phyloP scores from a whole-genome alignment of 352 stramenopile genomes.

The Phytophthora rubi region DNA sequence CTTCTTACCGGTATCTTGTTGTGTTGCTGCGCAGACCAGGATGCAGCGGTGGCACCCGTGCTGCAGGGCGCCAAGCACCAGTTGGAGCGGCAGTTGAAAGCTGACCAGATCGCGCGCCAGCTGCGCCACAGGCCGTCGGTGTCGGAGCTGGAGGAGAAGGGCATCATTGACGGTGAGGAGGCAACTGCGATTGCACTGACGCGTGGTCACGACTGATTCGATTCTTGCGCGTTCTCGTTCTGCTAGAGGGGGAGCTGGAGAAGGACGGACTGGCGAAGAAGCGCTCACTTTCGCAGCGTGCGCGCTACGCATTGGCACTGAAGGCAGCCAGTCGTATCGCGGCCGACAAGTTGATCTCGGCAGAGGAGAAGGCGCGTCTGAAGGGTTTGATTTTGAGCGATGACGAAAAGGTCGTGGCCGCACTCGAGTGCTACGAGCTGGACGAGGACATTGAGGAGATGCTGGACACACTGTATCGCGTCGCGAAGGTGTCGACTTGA shows the following conservation, averaged over 20 bases:
- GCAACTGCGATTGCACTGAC: slow-evolving; percentile 14
- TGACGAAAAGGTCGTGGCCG: slow-evolving; percentile 76
- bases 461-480: slow-evolving; percentile 83
- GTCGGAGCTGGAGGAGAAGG: slow-evolving; percentile 76
- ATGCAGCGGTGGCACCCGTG: slow-evolving; percentile 56
- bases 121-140: slow-evolving; percentile 75
- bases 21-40: slow-evolving; percentile 37
- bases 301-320: slow-evolving; percentile 81
- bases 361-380: slow-evolving; percentile 75
- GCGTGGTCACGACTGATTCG: slow-evolving; percentile 18
- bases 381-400: slow-evolving; percentile 88
- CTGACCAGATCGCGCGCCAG: slow-evolving; percentile 69
- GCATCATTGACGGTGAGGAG: slow-evolving; percentile 71
- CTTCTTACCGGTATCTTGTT: neutral
- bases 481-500: slow-evolving; percentile 64
- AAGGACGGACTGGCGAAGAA: slow-evolving; percentile 55
- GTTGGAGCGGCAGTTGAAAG: slow-evolving; percentile 75
- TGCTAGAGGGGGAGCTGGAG: slow-evolving; percentile 71
- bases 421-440: slow-evolving; percentile 82
- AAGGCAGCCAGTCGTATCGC: slow-evolving; percentile 81
- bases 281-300: slow-evolving; percentile 58
- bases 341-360: slow-evolving; percentile 82
- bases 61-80: slow-evolving; percentile 78
- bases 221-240: slow-evolving; percentile 30
- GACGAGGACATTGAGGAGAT: slow-evolving; percentile 88